Conservation (phyloP, 768 basidiomycete species). For the Kwoniella europaea region DNA sequence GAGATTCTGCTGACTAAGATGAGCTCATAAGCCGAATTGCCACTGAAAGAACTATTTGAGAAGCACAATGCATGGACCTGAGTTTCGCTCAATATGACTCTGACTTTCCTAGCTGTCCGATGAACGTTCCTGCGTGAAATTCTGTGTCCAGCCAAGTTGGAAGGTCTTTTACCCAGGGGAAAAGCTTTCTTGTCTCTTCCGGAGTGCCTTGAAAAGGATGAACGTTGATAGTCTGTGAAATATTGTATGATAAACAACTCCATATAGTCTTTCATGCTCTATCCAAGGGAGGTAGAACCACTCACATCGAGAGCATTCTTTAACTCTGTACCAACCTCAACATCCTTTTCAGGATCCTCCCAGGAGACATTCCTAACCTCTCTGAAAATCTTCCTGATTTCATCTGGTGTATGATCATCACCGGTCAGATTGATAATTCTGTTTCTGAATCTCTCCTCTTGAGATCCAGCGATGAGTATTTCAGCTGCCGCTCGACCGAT, state of each 20-base stretch:
- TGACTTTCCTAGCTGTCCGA: neutral
- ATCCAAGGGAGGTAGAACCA: neutral
- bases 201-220: neutral
- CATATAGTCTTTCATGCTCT: neutral
- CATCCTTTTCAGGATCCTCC: neutral
- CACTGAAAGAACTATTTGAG: neutral
- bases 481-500: slow-evolving; percentile 2
- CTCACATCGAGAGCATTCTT: neutral
- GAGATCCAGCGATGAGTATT: neutral
- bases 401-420: neutral
- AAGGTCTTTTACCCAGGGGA: slow-evolving; percentile 16
- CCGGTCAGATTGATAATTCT: slow-evolving; percentile 2
- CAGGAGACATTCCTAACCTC: neutral
- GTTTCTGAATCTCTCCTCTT: neutral
- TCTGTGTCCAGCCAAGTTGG: neutral
- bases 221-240: slow-evolving; percentile 11
- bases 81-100: neutral
- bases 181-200: slow-evolving; percentile 13
- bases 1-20: no score
- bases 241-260: neutral
- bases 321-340: neutral
- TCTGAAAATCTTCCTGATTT: neutral
- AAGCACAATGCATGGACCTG: neutral
- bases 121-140: neutral
- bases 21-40: no score